Evolutionary conservation across 2,329 filamentous ascomycete genomes (phyloP).

Genomic region (Botrytis paeoniae): DNA sequence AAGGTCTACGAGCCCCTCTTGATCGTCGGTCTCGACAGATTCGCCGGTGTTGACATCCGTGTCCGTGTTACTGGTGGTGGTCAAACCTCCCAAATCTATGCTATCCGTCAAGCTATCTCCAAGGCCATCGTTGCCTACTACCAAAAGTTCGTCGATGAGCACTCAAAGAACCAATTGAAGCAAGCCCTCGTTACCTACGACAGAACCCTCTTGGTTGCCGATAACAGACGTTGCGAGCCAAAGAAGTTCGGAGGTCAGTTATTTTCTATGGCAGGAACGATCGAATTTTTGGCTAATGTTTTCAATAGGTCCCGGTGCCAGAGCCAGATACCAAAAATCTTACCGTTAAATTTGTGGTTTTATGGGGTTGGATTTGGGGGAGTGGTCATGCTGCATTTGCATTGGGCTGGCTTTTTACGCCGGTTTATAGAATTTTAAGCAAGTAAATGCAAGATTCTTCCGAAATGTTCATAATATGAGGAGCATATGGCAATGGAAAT

Average conservation of each 20-base stretch:
- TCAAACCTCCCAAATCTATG: slow-evolving; percentile 96
- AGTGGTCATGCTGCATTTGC: slow-evolving; percentile 39
- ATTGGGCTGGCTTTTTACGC: slow-evolving; percentile 37
- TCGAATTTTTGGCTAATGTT: slow-evolving; percentile 26
- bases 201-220: slow-evolving; percentile 95
- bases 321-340: slow-evolving; percentile 97
- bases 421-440: slow-evolving; percentile 39
- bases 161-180: slow-evolving; percentile 99
- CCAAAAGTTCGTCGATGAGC: slow-evolving; percentile 99
- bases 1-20: slow-evolving; percentile 99
- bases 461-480: slow-evolving; percentile 29
- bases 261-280: neutral
- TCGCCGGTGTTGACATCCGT: slow-evolving; percentile 93
- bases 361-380: slow-evolving; percentile 34
- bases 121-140: slow-evolving; percentile 98
- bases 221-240: slow-evolving; percentile 98
- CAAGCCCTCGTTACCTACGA: slow-evolving; percentile 93
- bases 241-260: slow-evolving; percentile 72
- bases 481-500: slow-evolving; percentile 19
- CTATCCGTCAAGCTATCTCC: slow-evolving; percentile 97
- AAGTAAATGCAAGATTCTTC: slow-evolving; percentile 38
- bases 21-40: slow-evolving; percentile 96
- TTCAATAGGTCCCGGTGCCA: slow-evolving; percentile 83
- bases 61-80: slow-evolving; percentile 95
- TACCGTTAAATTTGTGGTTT: slow-evolving; percentile 72